Evolutionary conservation across 441 rosid species (phyloP).

Genomic region (Syzygium syzygioides): DNA sequence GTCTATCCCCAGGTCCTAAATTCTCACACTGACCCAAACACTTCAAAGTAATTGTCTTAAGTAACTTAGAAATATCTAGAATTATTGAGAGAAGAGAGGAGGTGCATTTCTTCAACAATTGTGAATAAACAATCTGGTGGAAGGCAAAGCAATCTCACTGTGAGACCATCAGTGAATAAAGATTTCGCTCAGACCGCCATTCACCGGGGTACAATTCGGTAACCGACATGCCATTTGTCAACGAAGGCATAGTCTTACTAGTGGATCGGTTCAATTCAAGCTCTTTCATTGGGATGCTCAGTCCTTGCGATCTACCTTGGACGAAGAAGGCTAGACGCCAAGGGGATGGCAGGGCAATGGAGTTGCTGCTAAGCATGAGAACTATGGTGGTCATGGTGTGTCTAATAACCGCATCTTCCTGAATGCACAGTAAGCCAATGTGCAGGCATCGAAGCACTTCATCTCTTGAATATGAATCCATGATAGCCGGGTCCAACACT

Average conservation of each 20-base stretch:
- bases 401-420: background rate
- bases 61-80: too few species aligned
- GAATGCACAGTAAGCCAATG: background rate
- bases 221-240: background rate
- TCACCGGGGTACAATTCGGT: background rate
- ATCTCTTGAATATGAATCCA: background rate
- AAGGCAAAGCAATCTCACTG: background rate
- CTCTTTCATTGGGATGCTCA: background rate
- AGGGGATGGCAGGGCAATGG: background rate
- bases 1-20: background rate
- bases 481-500: background rate
- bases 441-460: background rate
- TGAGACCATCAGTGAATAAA: background rate
- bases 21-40: background rate
- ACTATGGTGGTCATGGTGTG: background rate
- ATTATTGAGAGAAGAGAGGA: too few species aligned
- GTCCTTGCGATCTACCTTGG: background rate
- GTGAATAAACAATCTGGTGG: too few species aligned
- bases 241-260: background rate
- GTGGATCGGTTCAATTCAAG: rapidly evolving
- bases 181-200: background rate
- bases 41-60: background rate
- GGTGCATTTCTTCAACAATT: too few species aligned
- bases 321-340: background rate
- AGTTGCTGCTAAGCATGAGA: background rate